Percentiles rank a stretch among this genome's conserved stretches.
These are phyloP conservation scores for Aplosporella prunicola DNA, from an alignment of 2,329 filamentous ascomycete genomes.

Conservation along the genomic window DNA sequence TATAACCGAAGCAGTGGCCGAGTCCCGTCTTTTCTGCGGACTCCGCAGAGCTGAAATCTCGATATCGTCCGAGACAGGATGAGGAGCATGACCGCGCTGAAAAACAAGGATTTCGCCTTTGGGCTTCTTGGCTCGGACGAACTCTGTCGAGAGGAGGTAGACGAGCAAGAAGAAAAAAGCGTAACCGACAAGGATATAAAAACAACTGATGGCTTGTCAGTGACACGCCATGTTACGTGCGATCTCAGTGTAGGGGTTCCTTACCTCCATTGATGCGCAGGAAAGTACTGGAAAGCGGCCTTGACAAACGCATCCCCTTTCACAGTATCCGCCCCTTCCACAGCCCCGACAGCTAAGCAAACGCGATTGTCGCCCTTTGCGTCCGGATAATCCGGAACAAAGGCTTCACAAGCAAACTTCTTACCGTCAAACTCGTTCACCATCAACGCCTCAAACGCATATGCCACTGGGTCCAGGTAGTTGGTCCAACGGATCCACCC, in stretches of 20 bases:
- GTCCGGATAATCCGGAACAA: constrained; percentile 36
- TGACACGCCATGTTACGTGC: background rate
- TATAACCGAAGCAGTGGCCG: constrained; percentile 41
- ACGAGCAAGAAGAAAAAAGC: constrained; percentile 32
- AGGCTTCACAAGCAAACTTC: constrained; percentile 43
- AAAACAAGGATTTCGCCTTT: constrained; percentile 45
- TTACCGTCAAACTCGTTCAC: constrained; percentile 62
- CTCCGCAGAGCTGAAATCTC: constrained; percentile 27
- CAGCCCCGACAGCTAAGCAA: constrained; percentile 34
- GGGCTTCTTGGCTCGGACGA: constrained; percentile 40
- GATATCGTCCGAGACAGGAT: constrained; percentile 34
- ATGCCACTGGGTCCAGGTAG: constrained; percentile 69
- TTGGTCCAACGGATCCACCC: constrained; percentile 77
- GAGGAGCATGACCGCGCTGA: constrained; percentile 32
- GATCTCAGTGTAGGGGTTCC: background rate
- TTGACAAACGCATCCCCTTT: constrained; percentile 31
- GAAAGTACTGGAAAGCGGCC: constrained; percentile 25
- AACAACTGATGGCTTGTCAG: constrained; percentile 21
- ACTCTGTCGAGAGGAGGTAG: constrained; percentile 38
- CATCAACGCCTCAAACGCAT: no score
- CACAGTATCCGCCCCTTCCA: constrained; percentile 29
- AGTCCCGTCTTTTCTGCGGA: constrained; percentile 19
- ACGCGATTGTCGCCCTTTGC: constrained; percentile 23
- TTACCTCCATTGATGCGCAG: constrained; percentile 34
- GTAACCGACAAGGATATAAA: constrained; percentile 38